phyloP scores from a whole-genome alignment of 179 eudicot species.

The Actinidia chinensis region DNA sequence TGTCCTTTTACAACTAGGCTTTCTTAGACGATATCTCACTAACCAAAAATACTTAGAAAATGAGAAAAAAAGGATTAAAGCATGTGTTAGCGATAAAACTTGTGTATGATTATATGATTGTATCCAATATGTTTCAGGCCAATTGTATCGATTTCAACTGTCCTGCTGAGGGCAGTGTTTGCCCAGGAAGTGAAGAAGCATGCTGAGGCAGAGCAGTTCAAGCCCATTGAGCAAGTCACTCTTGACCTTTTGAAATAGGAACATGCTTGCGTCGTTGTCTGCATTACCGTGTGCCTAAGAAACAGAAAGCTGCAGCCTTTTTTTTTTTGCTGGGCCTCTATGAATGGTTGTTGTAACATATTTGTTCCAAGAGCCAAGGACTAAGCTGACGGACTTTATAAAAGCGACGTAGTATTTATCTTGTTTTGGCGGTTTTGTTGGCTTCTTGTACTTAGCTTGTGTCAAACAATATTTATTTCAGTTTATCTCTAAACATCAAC shows the following conservation, averaged over 20 bases:
- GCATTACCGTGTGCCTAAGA: slow-evolving; percentile 65
- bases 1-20: neutral
- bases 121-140: slow-evolving; percentile 39
- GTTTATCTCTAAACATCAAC: no score
- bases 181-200: slow-evolving; percentile 78
- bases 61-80: neutral
- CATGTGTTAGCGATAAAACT: neutral
- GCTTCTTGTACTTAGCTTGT: no score
- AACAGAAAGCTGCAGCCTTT: slow-evolving; percentile 46
- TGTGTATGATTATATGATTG: neutral
- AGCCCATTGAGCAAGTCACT: slow-evolving; percentile 72
- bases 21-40: neutral
- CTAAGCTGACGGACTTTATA: neutral
- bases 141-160: slow-evolving; percentile 81
- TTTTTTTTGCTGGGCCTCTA: slow-evolving; percentile 27
- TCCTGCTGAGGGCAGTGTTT: slow-evolving; percentile 80
- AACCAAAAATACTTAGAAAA: neutral
- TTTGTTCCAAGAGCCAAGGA: neutral
- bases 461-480: no score
- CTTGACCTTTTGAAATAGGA: slow-evolving; percentile 81
- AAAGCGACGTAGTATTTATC: neutral
- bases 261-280: slow-evolving; percentile 86
- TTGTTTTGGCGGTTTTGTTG: neutral
- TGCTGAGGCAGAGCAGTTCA: slow-evolving; percentile 79
- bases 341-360: neutral